These are phyloP conservation scores for Cutaneotrichosporon sp. DNA, from an alignment of 1,284 basidiomycete genomes.

Conservation along the genomic window DNA sequence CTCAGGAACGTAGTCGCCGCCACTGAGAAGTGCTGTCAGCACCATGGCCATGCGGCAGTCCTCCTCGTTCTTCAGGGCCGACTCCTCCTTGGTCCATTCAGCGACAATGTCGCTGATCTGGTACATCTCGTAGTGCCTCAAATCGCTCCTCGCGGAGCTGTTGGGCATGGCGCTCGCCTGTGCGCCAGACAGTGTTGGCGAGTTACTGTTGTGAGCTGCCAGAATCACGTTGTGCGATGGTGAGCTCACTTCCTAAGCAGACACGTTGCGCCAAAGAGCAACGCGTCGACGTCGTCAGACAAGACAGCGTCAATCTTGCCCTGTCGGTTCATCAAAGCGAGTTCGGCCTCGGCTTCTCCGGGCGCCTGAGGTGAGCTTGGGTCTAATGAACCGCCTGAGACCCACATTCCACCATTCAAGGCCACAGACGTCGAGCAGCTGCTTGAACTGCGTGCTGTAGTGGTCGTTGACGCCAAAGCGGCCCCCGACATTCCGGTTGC, in stretches of 20 bases:
- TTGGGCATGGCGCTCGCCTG: conserved; percentile 13
- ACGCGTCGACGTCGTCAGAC: conserved; percentile 88
- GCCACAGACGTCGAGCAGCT: conserved; percentile 79
- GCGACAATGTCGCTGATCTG: conserved; percentile 52
- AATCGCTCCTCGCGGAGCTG: conserved; percentile 42
- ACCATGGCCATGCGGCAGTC: conserved; percentile 69
- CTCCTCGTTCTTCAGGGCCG: conserved; percentile 33
- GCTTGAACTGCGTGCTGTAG: conserved; percentile 57
- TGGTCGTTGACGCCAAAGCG: conserved; percentile 54
- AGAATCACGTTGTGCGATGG: neutral
- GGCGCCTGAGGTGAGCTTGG: conserved; percentile 58
- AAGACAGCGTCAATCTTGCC: conserved; percentile 83
- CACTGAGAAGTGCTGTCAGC: conserved; percentile 75
- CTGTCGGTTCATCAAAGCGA: conserved; percentile 75
- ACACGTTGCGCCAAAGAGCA: conserved; percentile 78
- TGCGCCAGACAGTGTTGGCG: conserved; percentile 61
- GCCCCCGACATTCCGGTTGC: conserved; percentile 55
- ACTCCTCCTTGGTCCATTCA: conserved; percentile 23
- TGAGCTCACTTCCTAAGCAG: conserved; percentile 67
- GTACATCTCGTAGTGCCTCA: conserved; percentile 67
- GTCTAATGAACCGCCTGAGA: conserved; percentile 7
- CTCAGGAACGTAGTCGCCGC: conserved; percentile 80
- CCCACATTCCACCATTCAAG: conserved; percentile 75
- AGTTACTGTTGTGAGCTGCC: conserved; percentile 54
- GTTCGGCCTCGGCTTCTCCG: conserved; percentile 93